Evolutionary conservation across 73 alveolate species (phyloP).

Genomic region (Paramecium pentaurelia): DNA sequence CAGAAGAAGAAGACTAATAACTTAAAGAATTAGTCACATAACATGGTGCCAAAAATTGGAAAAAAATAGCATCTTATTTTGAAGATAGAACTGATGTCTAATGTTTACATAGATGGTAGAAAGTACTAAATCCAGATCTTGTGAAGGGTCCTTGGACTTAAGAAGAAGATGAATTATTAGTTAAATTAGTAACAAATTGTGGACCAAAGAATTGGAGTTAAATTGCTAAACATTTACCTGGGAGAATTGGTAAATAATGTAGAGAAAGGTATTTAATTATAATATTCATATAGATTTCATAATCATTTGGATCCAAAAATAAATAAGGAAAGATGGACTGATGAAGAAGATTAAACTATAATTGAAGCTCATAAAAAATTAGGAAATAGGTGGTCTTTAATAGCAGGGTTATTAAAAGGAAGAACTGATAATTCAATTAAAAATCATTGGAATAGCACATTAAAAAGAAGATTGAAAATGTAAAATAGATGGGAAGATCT

Average conservation of each 20-base stretch:
- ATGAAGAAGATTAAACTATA: constrained; percentile 90
- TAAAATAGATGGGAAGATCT: constrained; percentile 60
- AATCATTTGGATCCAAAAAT: constrained; percentile 94
- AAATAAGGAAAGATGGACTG: constrained; percentile 91
- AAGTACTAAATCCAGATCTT: constrained; percentile 80
- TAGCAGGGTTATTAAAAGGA: constrained; percentile 83
- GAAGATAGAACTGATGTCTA: constrained; percentile 81
- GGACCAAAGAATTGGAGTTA: constrained; percentile 96
- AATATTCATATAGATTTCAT: constrained; percentile 81
- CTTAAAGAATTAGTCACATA: constrained; percentile 64
- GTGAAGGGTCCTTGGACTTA: constrained; percentile 96
- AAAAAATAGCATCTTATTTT: constrained; percentile 73
- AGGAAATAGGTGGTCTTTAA: constrained; percentile 94
- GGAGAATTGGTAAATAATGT: constrained; percentile 96
- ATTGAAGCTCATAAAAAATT: constrained; percentile 86
- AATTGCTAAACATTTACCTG: constrained; percentile 95
- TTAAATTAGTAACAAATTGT: constrained; percentile 82
- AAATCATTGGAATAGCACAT: constrained; percentile 91
- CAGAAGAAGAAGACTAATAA: constrained; percentile 72
- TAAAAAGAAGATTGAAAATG: constrained; percentile 65
- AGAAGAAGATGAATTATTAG: constrained; percentile 88
- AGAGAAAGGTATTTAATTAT: constrained; percentile 76
- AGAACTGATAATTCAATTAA: constrained; percentile 92
- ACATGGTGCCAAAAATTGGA: constrained; percentile 85
- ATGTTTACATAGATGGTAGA: constrained; percentile 86